A percentile compares a stretch with the other conserved stretches of the same genome.
These are phyloP conservation scores for Guadua angustifolia DNA, from an alignment of 176 grass and related monocot species.

Conservation along the genomic window DNA sequence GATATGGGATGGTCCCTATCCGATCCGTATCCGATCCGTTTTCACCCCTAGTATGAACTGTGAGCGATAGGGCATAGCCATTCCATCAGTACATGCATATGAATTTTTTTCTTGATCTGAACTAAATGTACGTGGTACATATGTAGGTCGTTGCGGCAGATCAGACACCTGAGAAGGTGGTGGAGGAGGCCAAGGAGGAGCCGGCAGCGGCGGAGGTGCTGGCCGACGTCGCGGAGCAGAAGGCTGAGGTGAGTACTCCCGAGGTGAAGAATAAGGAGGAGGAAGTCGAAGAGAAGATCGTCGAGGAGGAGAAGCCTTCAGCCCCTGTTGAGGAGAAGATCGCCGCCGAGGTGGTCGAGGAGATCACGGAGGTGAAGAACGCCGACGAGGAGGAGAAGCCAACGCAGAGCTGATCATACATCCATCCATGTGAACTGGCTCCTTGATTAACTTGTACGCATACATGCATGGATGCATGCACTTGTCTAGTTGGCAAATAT, in stretches of 20 bases:
- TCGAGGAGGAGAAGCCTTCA: slow-evolving; percentile 45
- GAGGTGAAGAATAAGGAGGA: neutral
- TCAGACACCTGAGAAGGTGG: slow-evolving; percentile 34
- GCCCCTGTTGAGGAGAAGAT: neutral
- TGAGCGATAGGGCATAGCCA: too few relatives aligned
- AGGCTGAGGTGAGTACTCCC: neutral
- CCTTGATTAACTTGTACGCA: neutral
- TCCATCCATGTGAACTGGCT: neutral
- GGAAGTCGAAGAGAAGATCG: slow-evolving; percentile 19
- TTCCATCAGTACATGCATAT: neutral
- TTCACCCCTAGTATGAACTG: too few relatives aligned
- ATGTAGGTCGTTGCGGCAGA: slow-evolving; percentile 39
- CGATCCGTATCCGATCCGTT: too few relatives aligned
- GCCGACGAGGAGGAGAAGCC: neutral
- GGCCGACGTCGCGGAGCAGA: neutral
- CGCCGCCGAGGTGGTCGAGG: neutral
- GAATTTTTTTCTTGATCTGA: neutral
- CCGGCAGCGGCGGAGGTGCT: neutral
- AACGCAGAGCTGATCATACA: slow-evolving; percentile 23
- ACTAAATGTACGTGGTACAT: neutral
- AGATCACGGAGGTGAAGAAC: neutral
- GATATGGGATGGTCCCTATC: too few relatives aligned
- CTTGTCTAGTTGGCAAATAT: slow-evolving; percentile 33
- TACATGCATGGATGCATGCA: neutral
- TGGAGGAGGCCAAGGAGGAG: slow-evolving; percentile 30